phyloP scores from a whole-genome alignment of 371 early-diverging fungal species.

The Mortierella sp. region DNA sequence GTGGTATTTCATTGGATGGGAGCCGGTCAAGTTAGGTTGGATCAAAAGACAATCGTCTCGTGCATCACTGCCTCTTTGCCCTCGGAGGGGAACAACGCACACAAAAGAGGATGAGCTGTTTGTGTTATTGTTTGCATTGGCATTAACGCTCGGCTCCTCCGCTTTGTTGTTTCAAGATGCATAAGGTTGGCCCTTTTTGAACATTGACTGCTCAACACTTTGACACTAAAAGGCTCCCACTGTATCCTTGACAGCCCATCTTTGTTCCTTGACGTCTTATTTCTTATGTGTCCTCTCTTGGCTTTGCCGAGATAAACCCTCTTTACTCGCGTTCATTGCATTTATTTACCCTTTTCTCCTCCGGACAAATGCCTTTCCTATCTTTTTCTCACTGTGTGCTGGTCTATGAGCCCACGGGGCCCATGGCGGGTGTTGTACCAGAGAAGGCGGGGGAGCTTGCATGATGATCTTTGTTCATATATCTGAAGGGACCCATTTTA shows the following conservation, averaged over 20 bases:
- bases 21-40: background rate
- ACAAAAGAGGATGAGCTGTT: background rate
- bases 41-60: background rate
- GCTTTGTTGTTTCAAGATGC: background rate
- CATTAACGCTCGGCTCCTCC: constrained; percentile 5
- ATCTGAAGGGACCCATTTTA: constrained; percentile 27
- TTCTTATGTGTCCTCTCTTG: background rate
- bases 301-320: constrained; percentile 1
- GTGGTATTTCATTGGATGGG: background rate
- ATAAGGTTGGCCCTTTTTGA: constrained; percentile 4
- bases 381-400: background rate
- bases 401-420: background rate
- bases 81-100: background rate
- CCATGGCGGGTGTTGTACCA: background rate
- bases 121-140: too few relatives aligned
- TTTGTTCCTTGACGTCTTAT: constrained; percentile 5
- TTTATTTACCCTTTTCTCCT: background rate
- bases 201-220: background rate
- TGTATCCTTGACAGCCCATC: background rate
- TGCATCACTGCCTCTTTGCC: background rate
- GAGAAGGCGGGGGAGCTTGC: background rate
- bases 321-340: background rate
- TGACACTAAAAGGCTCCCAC: background rate
- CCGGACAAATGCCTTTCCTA: background rate
- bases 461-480: constrained; percentile 23